Evolutionary conservation across 1,284 basidiomycete species (phyloP).

Genomic region (Moesziomyces sp.): DNA sequence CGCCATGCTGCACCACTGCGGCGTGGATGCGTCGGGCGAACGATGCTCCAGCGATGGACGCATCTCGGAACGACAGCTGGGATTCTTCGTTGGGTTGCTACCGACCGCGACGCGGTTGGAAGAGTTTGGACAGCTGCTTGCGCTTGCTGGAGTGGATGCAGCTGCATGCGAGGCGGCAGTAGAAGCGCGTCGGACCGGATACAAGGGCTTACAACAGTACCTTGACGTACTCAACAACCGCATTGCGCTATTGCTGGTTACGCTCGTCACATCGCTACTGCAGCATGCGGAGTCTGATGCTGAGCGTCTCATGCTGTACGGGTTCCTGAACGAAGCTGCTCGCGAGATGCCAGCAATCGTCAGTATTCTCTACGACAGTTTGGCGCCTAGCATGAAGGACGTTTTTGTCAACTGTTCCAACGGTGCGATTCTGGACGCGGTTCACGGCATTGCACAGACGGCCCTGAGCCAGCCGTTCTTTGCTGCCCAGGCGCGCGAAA

Average conservation of each 20-base stretch:
- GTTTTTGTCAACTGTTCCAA: slow-evolving; percentile 59
- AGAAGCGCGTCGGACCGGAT: slow-evolving; percentile 37
- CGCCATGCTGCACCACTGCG: slow-evolving; percentile 50
- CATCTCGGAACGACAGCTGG: slow-evolving; percentile 53
- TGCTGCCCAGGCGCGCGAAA: slow-evolving; percentile 62
- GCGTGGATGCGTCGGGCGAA: slow-evolving; percentile 45
- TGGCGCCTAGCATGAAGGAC: slow-evolving; percentile 57
- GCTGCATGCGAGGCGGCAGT: slow-evolving; percentile 38
- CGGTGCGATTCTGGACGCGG: slow-evolving; percentile 58
- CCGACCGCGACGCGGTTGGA: slow-evolving; percentile 56
- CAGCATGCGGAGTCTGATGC: slow-evolving; percentile 59
- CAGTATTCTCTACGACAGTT: slow-evolving; percentile 62
- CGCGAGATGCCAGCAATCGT: slow-evolving; percentile 59
- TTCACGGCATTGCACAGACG: slow-evolving; percentile 58
- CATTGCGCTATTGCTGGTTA: slow-evolving; percentile 57
- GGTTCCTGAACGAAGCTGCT: slow-evolving; percentile 59
- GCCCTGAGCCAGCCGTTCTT: slow-evolving; percentile 62
- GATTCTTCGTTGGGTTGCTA: slow-evolving; percentile 60
- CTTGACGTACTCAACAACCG: slow-evolving; percentile 58
- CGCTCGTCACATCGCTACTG: slow-evolving; percentile 55
- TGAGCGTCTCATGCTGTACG: slow-evolving; percentile 56
- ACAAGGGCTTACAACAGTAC: slow-evolving; percentile 48
- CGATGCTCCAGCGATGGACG: slow-evolving; percentile 35
- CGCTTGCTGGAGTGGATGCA: slow-evolving; percentile 48
- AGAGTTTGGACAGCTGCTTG: slow-evolving; percentile 55